Evolutionary conservation across 352 stramenopile genomes (phyloP).

Genomic region (Phytophthora chlamydospora): DNA sequence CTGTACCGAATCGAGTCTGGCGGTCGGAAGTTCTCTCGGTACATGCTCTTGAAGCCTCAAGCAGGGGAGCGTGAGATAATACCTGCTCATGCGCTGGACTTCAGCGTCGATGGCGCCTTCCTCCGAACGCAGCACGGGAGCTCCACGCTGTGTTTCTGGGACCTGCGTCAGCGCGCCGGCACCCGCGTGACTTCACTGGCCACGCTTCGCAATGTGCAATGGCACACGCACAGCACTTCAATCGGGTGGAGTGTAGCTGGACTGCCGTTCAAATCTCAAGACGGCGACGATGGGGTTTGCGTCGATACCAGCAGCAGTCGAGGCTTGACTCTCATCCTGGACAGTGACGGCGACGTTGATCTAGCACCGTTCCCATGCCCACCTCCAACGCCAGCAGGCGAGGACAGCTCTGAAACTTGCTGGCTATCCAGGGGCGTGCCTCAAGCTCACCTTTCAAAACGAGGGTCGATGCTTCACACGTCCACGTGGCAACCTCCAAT

Average conservation of each 20-base stretch:
- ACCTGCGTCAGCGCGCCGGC: constrained; percentile 52
- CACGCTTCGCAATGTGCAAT: constrained; percentile 52
- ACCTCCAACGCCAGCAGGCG: neutral
- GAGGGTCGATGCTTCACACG: constrained; percentile 1
- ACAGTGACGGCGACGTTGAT: constrained; percentile 23
- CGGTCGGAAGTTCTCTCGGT: constrained; percentile 45
- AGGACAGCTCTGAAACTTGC: constrained; percentile 14
- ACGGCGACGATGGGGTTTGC: constrained; percentile 4
- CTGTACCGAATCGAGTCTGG: constrained; percentile 62
- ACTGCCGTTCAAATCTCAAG: neutral
- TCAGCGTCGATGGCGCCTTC: constrained; percentile 63
- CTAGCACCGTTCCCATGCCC: constrained; percentile 33
- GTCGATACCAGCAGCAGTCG: constrained; percentile 20
- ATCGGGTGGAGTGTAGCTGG: constrained; percentile 44
- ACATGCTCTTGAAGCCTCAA: constrained; percentile 61
- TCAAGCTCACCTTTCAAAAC: constrained; percentile 31
- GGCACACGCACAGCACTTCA: constrained; percentile 55
- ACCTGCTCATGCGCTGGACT: constrained; percentile 58
- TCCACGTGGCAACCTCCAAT: constrained; percentile 6
- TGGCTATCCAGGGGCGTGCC: constrained; percentile 29
- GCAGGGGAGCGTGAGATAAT: constrained; percentile 22
- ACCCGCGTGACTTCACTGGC: constrained; percentile 56
- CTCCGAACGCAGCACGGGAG: constrained; percentile 61
- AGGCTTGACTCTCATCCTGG: constrained; percentile 23
- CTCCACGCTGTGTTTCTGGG: constrained; percentile 58